Evolutionary conservation across 441 rosid genomes (phyloP).

Genomic region (Daphne laureola): DNA sequence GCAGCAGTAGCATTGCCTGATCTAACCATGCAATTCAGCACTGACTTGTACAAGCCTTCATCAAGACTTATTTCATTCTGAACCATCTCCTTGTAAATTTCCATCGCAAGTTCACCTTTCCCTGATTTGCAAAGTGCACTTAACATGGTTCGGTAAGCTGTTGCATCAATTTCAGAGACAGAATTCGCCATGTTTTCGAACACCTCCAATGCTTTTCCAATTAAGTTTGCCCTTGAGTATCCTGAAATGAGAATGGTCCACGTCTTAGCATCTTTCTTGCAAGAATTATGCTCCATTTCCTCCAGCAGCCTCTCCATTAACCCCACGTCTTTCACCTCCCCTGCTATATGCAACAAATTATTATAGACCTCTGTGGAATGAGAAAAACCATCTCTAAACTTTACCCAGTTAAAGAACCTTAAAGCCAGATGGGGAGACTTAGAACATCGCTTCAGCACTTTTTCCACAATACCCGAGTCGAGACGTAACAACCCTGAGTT

Average conservation of each 20-base stretch:
- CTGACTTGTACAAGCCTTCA: constrained; percentile 38
- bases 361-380: constrained; percentile 38
- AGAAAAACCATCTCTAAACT: constrained; percentile 34
- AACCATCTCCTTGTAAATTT: constrained; percentile 57
- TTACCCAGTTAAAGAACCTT: constrained; percentile 68
- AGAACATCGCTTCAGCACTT: constrained; percentile 64
- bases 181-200: constrained; percentile 55
- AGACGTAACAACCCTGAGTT: constrained; percentile 29
- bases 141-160: constrained; percentile 34
- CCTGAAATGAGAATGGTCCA: constrained; percentile 58
- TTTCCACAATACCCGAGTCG: constrained; percentile 52
- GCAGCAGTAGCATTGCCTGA: constrained; percentile 41
- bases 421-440: constrained; percentile 68
- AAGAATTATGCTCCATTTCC: constrained; percentile 54
- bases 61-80: constrained; percentile 41
- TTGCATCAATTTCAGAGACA: constrained; percentile 42
- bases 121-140: constrained; percentile 41
- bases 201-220: constrained; percentile 39
- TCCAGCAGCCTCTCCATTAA: constrained; percentile 35
- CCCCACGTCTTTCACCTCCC: constrained; percentile 43
- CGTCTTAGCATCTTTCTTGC: constrained; percentile 42
- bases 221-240: constrained; percentile 50
- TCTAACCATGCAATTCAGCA: constrained; percentile 41
- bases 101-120: constrained; percentile 56
- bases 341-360: constrained; percentile 45